Base-by-base conservation (phyloP, 2,329 filamentous ascomycete genomes). In the Pseudonectria buxi region DNA sequence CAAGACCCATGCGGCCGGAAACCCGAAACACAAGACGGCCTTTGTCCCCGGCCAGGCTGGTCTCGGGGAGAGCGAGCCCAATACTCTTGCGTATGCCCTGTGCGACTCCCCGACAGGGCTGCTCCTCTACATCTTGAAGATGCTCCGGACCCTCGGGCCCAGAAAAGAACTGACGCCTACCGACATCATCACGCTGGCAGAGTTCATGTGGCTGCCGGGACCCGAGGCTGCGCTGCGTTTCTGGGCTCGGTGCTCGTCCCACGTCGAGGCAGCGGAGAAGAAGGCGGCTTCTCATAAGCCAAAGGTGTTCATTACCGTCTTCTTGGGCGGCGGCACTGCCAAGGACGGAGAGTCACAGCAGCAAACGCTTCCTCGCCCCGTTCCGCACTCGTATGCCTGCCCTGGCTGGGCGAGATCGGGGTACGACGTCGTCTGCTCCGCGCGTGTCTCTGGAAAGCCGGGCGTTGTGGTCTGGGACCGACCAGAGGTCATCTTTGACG, bases 121-220 rank as follows among this genome's bases (percentile, higher is more conserved):
- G 7, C 57, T 81, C 7, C 69, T 75, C 22, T 70, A 74, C 41
- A 63, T 76, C 4, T 51, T 77, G 39, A 68, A 66, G 47, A 57
- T 63, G 3, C 54, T 78, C 33, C 61, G 64, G 12, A 55, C 62
- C 2, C 51, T 65, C 4, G 63, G 59, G 3, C 61, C 65, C 0
- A 53, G 59, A 37, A 56, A 63, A 36, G 58, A 62, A 12, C 63
- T 76, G 33, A 63, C 64, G 2, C 59, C 64, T 4, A 60, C 64
- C 11, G 74, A 82, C 36, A 63, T 83, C 15, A 64, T 84, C 39
- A 76, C 74, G 13, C 63, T 80, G 47, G 71, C 76, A 2, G 71
- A 76, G 52, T 58, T 83, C 18, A 72, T 77, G 14, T 84, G 80
- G 81, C 57, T 84, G 1, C 78, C 80, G 0, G 80, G 79, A 0